A percentile compares a stretch with the other conserved stretches of the same genome.
Evolutionary conservation across 257 asterid genomes (phyloP).

Genomic region (Salvia hispanica): DNA sequence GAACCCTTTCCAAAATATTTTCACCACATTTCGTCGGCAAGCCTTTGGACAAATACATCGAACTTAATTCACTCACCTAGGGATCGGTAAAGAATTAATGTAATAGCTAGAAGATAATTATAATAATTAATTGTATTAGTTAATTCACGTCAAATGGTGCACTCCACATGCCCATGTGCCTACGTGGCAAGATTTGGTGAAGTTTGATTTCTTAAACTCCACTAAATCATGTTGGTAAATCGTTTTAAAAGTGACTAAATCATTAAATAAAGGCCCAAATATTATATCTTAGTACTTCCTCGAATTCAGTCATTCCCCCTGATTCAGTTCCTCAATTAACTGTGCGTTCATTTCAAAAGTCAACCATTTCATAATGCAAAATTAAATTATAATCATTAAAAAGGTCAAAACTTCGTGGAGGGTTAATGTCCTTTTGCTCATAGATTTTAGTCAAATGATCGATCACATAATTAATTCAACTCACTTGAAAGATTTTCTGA

Average conservation of each 20-base stretch:
- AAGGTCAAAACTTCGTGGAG: slow-evolving; percentile 32
- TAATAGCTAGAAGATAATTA: slow-evolving; percentile 20
- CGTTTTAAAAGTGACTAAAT: neutral
- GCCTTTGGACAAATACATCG: slow-evolving; percentile 40
- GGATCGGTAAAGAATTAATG: slow-evolving; percentile 53
- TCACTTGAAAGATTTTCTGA: slow-evolving; percentile 1
- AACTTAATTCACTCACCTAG: slow-evolving; percentile 43
- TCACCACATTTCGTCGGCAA: slow-evolving; percentile 24
- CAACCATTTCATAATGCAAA: slow-evolving; percentile 35
- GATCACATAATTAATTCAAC: slow-evolving; percentile 3
- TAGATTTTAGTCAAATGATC: neutral
- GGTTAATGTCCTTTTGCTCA: slow-evolving; percentile 8
- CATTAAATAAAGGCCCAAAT: neutral
- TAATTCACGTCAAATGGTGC: slow-evolving; percentile 28
- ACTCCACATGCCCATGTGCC: slow-evolving; percentile 40
- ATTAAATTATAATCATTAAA: neutral
- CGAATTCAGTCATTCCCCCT: slow-evolving; percentile 32
- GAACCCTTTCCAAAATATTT: neutral
- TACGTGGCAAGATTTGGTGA: slow-evolving; percentile 39
- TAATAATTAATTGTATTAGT: slow-evolving; percentile 17
- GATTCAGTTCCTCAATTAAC: slow-evolving; percentile 25
- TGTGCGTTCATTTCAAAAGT: slow-evolving; percentile 36
- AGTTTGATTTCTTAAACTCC: slow-evolving; percentile 31
- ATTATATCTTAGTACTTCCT: slow-evolving; percentile 11
- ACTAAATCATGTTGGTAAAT: neutral